Percentiles rank a stretch among this genome's conserved stretches.
phyloP scores from a whole-genome alignment of 2,329 filamentous ascomycete species.

The Colletotrichum somersetense region DNA sequence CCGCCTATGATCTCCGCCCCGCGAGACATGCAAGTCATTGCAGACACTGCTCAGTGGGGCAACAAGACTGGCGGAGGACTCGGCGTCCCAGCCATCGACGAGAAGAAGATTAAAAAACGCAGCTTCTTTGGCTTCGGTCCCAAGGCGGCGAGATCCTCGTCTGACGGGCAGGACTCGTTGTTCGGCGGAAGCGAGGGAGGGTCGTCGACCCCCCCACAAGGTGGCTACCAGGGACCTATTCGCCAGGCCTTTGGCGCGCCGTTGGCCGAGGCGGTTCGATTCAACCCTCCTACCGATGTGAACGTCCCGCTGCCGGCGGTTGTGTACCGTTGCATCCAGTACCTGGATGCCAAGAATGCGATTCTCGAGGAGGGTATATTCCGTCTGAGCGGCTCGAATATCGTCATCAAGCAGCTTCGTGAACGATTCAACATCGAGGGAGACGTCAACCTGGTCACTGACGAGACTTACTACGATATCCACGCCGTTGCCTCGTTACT shows the following conservation, averaged over 20 bases:
- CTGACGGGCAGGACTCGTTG: constrained; percentile 69
- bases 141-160: constrained; percentile 69
- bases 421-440: constrained; percentile 95
- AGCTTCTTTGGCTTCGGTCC: constrained; percentile 79
- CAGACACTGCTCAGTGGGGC: constrained; percentile 88
- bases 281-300: constrained; percentile 79
- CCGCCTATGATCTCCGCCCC: constrained; percentile 81
- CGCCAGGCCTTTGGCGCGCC: constrained; percentile 87
- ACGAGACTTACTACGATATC: constrained; percentile 91
- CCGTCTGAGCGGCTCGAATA: constrained; percentile 94
- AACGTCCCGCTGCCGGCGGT: constrained; percentile 87
- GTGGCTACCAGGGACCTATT: constrained; percentile 65
- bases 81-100: constrained; percentile 68
- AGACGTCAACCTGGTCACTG: constrained; percentile 87
- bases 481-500: constrained; percentile 94
- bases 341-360: constrained; percentile 85
- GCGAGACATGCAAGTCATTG: constrained; percentile 85
- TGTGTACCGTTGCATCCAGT: constrained; percentile 95
- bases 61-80: constrained; percentile 70
- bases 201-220: constrained; percentile 58
- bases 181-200: constrained; percentile 62
- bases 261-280: constrained; percentile 86
- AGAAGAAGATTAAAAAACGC: constrained; percentile 85
- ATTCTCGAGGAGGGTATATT: constrained; percentile 94
- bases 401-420: constrained; percentile 89